These are phyloP conservation scores for Curvularia eragrostidis DNA, from an alignment of 2,329 filamentous ascomycete species.

Conservation along the genomic window DNA sequence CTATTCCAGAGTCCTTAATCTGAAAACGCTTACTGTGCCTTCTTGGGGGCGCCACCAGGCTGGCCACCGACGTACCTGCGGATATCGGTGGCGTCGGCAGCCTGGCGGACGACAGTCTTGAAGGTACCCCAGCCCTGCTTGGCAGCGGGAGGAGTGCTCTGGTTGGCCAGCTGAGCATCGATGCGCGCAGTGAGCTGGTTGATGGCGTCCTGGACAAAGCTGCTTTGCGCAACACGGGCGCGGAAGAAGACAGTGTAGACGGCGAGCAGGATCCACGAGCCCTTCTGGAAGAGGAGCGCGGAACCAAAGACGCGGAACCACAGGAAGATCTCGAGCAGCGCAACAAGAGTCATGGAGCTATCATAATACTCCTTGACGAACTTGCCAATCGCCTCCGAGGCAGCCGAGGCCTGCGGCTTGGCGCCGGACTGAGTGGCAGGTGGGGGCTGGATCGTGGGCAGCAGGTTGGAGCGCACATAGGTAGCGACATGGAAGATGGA, in stretches of 20 bases:
- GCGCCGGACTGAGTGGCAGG: slow-evolving; percentile 59
- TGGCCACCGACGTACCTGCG: slow-evolving; percentile 71
- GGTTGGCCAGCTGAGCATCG: slow-evolving; percentile 82
- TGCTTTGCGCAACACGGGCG: slow-evolving; percentile 86
- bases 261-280: slow-evolving; percentile 85
- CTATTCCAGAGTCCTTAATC: too few relatives aligned
- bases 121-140: slow-evolving; percentile 80
- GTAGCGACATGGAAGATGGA: slow-evolving; percentile 98
- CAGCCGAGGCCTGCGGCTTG: slow-evolving; percentile 65
- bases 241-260: slow-evolving; percentile 94
- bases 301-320: slow-evolving; percentile 83
- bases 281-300: slow-evolving; percentile 85
- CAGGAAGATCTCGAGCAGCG: slow-evolving; percentile 83
- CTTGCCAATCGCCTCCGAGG: slow-evolving; percentile 82
- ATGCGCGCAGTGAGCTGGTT: slow-evolving; percentile 73
- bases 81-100: slow-evolving; percentile 79
- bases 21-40: slow-evolving; percentile 58
- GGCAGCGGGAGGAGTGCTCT: slow-evolving; percentile 81
- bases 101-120: slow-evolving; percentile 76
- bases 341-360: slow-evolving; percentile 90
- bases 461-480: slow-evolving; percentile 90
- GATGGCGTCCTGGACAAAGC: slow-evolving; percentile 87
- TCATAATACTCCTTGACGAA: slow-evolving; percentile 99
- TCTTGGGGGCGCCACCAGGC: slow-evolving; percentile 65
- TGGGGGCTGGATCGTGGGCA: slow-evolving; percentile 81